Evolutionary conservation across 2,329 filamentous ascomycete species (phyloP).

Genomic region (Colletotrichum orchidophilum): DNA sequence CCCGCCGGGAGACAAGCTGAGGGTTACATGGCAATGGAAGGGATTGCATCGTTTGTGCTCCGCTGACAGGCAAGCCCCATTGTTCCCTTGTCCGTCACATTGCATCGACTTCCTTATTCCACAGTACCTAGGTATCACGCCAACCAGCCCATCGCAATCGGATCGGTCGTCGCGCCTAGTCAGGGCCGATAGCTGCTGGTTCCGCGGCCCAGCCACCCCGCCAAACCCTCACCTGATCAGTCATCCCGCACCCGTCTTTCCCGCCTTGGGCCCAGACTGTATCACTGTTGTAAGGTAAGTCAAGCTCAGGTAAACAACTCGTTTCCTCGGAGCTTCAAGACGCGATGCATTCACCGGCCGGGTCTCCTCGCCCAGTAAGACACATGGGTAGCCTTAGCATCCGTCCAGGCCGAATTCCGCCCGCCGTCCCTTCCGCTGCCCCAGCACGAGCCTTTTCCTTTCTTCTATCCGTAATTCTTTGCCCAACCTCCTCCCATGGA

Average conservation of each 20-base stretch:
- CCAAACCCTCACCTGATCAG: slow-evolving; percentile 7
- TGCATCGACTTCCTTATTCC: slow-evolving; percentile 1
- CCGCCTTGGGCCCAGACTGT: neutral
- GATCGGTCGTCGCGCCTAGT: slow-evolving; percentile 24
- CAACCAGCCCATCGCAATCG: neutral
- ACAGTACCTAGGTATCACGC: neutral
- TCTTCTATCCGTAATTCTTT: neutral
- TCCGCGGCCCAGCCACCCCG: neutral
- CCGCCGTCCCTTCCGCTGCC: slow-evolving; percentile 12
- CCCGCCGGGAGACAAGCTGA: neutral
- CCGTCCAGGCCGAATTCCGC: slow-evolving; percentile 17
- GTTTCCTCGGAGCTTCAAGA: neutral
- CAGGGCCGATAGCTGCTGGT: slow-evolving; percentile 5
- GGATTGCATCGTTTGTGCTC: too few relatives aligned
- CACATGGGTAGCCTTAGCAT: neutral
- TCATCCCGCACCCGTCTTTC: neutral
- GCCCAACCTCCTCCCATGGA: neutral
- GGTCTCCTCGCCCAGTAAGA: neutral
- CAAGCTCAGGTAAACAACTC: neutral
- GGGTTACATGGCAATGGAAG: neutral
- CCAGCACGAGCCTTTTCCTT: neutral
- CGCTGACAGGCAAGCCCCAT: too few relatives aligned
- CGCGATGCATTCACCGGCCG: neutral
- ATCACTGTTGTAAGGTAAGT: neutral
- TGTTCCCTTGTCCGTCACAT: neutral